Evolutionary conservation across 208 protist genomes (phyloP).

Genomic region (Leishmania aethiopica): DNA sequence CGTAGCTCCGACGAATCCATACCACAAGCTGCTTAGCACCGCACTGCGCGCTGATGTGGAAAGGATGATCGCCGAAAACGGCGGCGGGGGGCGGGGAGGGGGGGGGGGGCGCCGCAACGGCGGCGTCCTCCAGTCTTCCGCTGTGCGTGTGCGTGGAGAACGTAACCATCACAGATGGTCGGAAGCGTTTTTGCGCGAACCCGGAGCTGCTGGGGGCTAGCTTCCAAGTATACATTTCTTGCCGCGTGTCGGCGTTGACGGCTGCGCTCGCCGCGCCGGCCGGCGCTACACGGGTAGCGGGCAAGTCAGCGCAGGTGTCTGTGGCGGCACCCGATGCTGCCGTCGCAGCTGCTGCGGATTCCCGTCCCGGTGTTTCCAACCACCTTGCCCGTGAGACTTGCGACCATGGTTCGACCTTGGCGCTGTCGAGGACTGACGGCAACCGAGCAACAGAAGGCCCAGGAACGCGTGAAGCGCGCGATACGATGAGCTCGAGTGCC

Average conservation of each 20-base stretch:
- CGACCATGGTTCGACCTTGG: neutral
- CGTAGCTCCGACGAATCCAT: constrained; percentile 14
- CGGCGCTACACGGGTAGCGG: neutral
- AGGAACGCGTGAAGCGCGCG: neutral
- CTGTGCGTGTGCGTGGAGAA: neutral
- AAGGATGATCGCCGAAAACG: neutral
- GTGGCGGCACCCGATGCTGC: neutral
- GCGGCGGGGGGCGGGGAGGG: neutral
- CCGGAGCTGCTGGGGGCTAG: neutral
- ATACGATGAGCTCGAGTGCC: neutral
- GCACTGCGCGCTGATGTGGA: constrained; percentile 18
- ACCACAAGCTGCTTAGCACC: neutral
- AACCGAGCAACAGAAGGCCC: neutral
- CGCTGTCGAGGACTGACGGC: neutral
- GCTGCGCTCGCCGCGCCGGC: neutral
- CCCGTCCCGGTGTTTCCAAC: too few species aligned
- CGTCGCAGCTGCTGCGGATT: neutral
- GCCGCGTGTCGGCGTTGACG: neutral
- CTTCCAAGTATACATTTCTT: neutral
- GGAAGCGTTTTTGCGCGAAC: neutral
- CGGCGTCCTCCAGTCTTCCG: neutral
- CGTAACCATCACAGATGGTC: neutral
- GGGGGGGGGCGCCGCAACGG: neutral
- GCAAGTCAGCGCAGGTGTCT: neutral
- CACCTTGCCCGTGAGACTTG: too few species aligned